Evolutionary conservation across 805 yeast species (phyloP).

Genomic region (Saccharomycopsis selenospora): DNA sequence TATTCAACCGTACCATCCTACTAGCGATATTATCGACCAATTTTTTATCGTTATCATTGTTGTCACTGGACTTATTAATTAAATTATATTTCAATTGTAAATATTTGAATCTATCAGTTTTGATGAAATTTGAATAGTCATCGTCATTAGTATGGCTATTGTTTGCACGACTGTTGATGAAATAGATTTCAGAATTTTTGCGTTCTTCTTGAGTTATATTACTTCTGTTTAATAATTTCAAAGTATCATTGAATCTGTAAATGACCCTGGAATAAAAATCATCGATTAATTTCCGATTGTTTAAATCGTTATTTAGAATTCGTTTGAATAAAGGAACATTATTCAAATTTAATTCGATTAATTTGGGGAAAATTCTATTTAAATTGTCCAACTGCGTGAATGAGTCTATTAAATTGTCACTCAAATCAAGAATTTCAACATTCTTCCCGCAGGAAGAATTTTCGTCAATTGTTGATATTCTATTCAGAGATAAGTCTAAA

Average conservation of each 20-base stretch:
- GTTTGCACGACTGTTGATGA: conserved; percentile 43
- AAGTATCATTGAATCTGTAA: conserved; percentile 22
- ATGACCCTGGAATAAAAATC: conserved; percentile 22
- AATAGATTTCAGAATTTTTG: conserved; percentile 59
- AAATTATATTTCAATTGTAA: conserved; percentile 20
- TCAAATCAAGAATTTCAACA: background rate
- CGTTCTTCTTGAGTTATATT: conserved; percentile 40
- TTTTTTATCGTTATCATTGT: background rate
- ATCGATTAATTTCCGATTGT: conserved; percentile 16
- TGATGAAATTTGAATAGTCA: background rate
- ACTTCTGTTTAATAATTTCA: conserved; percentile 53
- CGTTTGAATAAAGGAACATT: background rate
- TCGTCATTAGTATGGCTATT: background rate
- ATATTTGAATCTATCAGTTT: conserved; percentile 18
- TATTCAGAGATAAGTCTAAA: background rate
- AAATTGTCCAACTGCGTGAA: background rate
- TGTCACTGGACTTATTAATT: background rate
- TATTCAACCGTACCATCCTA: conserved; percentile 3
- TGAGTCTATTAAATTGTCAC: background rate
- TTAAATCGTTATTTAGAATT: background rate
- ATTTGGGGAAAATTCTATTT: background rate
- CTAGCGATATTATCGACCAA: background rate
- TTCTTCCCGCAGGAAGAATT: background rate
- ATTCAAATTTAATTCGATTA: background rate
- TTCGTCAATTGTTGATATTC: background rate